Base-by-base conservation (phyloP, 306 rosid species). In the Quercus parvula region DNA sequence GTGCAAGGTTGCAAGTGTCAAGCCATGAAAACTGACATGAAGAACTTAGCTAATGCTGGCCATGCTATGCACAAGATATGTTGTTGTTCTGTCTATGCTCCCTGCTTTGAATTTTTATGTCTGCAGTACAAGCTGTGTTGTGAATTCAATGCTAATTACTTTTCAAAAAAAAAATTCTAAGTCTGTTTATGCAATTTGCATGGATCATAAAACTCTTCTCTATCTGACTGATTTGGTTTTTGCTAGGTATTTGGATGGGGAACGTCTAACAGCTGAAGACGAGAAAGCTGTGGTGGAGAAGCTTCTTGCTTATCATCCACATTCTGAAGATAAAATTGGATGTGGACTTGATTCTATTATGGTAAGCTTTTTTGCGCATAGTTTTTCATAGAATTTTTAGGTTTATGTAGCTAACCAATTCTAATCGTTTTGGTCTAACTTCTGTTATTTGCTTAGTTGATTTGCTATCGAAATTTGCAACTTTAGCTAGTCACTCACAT, bases 291-390 rank as follows among this genome's bases (percentile, higher is more conserved):
- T 92, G 66, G 88, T 87, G 35, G 91, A 90, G 73, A 90, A 84
- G 78, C 95, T 93, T 78, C 94, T 93, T 30, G 91, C 86, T 17
- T 83, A 85, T 83, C 98, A 93, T 90, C 98, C 98, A 8, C 91
- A 85, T 35, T 87, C 89, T 12, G 84, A 91, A 61, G 97, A 91
- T 87, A 93, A 93, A 91, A 88, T 95, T 83, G 99, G 97, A 24
- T 86, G 94, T 49, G 99, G 94, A 66, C 88, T 93, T 56, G 96
- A 93, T 69, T 90, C 92, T 72, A 86, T 95, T 55, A 93, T 91
- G 98, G 99, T 92, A 82, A 31, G 64, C 64, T 54, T 66, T 83
- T 1, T 0, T 78, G 17, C 66, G 10, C 56, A 73, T 71, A 52
- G 25, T 24, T 35, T 44, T 55, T 25, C n/a, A 24, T 15, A 22